Conservation (phyloP, 2,329 filamentous ascomycete genomes). For the Cercospora citrullina region DNA sequence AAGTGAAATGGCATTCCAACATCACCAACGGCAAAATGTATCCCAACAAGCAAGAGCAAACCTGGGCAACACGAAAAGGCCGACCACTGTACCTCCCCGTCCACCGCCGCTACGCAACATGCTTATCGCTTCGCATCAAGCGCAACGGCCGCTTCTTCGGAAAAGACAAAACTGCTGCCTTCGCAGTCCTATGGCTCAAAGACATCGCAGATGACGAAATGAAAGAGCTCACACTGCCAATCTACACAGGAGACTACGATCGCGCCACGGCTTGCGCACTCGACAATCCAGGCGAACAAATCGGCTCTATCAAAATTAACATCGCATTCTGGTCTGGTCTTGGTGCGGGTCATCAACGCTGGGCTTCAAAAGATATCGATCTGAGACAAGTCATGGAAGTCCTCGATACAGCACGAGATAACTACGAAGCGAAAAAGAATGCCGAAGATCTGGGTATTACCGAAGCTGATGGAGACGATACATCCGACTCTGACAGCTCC, state of each 20-base stretch:
- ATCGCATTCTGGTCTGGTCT: slow-evolving; percentile 64
- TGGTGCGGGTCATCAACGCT: slow-evolving; percentile 58
- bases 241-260: slow-evolving; percentile 67
- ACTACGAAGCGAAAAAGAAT: slow-evolving; percentile 45
- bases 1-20: slow-evolving; percentile 61
- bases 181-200: slow-evolving; percentile 67
- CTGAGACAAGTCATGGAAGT: slow-evolving; percentile 64
- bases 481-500: slow-evolving; percentile 17
- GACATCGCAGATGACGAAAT: slow-evolving; percentile 69
- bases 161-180: slow-evolving; percentile 59
- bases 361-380: slow-evolving; percentile 57
- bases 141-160: slow-evolving; percentile 46
- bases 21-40: slow-evolving; percentile 62
- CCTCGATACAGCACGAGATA: slow-evolving; percentile 61
- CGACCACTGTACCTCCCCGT: slow-evolving; percentile 57
- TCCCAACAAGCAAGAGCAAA: slow-evolving; percentile 42
- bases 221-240: slow-evolving; percentile 56
- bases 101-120: slow-evolving; percentile 60
- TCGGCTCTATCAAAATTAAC: slow-evolving; percentile 60
- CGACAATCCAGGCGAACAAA: slow-evolving; percentile 56
- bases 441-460: slow-evolving; percentile 31
- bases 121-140: slow-evolving; percentile 60
- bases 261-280: slow-evolving; percentile 53
- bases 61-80: slow-evolving; percentile 55
- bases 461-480: slow-evolving; percentile 20